phyloP scores from a whole-genome alignment of 805 yeast species.

The Lipomyces chichibuensis region DNA sequence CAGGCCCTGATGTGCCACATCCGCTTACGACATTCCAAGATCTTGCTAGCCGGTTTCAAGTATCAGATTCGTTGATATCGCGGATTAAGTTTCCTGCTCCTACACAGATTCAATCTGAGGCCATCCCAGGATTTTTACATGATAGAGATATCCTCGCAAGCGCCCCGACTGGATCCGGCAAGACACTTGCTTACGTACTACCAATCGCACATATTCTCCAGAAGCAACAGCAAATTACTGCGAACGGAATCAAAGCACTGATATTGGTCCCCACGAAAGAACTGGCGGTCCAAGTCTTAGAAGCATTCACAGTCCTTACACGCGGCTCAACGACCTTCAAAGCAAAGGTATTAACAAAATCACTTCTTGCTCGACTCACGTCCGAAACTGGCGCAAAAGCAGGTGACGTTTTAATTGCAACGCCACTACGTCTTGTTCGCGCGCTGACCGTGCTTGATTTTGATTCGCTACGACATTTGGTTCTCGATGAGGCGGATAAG shows the following conservation, averaged over 20 bases:
- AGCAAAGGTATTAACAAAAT: conserved; percentile 48
- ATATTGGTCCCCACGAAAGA: conserved; percentile 94
- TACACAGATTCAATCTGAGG: conserved; percentile 90
- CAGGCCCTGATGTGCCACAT: conserved; percentile 84
- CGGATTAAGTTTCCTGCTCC: conserved; percentile 79
- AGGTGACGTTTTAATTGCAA: conserved; percentile 79
- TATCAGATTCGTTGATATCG: conserved; percentile 62
- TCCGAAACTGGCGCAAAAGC: conserved; percentile 60
- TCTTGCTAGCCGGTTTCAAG: conserved; percentile 64
- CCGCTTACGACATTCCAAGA: conserved; percentile 92
- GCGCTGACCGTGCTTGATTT: conserved; percentile 66
- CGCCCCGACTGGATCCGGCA: conserved; percentile 99
- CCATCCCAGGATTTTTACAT: conserved; percentile 72
- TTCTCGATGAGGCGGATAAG: conserved; percentile 96
- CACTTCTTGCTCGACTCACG: conserved; percentile 53
- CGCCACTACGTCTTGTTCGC: conserved; percentile 88
- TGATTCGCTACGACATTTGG: conserved; percentile 66
- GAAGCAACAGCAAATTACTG: conserved; percentile 44
- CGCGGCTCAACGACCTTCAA: conserved; percentile 42
- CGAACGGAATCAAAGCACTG: conserved; percentile 65
- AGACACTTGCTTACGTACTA: conserved; percentile 84
- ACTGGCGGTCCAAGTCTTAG: conserved; percentile 81
- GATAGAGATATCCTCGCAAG: conserved; percentile 83
- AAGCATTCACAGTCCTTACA: conserved; percentile 63
- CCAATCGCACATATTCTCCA: conserved; percentile 70